These are phyloP conservation scores for Tieghemostelium lacteum DNA, from an alignment of 78 protist species.

Conservation along the genomic window DNA sequence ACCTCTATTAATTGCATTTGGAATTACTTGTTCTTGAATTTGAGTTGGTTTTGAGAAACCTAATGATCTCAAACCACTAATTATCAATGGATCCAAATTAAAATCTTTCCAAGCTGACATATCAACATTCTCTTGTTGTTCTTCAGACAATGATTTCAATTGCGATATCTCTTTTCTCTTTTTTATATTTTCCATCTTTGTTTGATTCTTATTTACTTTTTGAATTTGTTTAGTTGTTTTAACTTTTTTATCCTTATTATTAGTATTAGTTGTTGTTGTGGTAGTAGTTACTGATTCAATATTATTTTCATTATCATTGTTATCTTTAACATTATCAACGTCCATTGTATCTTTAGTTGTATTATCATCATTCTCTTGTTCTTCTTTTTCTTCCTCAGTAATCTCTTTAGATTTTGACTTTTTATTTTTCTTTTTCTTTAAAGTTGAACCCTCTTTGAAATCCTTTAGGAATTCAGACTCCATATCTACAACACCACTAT, in stretches of 20 bases:
- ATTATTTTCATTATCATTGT: too few relatives aligned
- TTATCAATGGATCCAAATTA: slow-evolving; percentile 44
- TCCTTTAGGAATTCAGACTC: neutral
- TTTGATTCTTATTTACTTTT: neutral
- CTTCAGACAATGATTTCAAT: slow-evolving; percentile 8
- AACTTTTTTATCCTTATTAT: neutral
- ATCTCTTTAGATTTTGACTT: neutral
- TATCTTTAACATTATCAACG: too few relatives aligned
- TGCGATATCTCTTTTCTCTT: slow-evolving; percentile 11
- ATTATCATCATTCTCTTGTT: too few relatives aligned
- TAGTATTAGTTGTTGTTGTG: neutral
- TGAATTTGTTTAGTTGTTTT: slow-evolving; percentile 4
- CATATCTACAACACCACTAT: neutral
- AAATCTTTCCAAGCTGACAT: slow-evolving; percentile 52
- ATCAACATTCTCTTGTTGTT: slow-evolving; percentile 24
- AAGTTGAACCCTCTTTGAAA: neutral
- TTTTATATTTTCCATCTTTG: slow-evolving; percentile 7
- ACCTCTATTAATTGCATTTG: slow-evolving; percentile 38
- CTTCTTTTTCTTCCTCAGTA: neutral
- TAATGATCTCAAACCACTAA: slow-evolving; percentile 50
- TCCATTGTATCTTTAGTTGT: too few relatives aligned
- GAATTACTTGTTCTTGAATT: slow-evolving; percentile 66
- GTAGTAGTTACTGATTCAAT: too few relatives aligned
- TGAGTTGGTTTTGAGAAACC: slow-evolving; percentile 79
- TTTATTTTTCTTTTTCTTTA: neutral